Base-by-base conservation (phyloP, 345 rosid genomes). In the Hibiscus trionum region DNA sequence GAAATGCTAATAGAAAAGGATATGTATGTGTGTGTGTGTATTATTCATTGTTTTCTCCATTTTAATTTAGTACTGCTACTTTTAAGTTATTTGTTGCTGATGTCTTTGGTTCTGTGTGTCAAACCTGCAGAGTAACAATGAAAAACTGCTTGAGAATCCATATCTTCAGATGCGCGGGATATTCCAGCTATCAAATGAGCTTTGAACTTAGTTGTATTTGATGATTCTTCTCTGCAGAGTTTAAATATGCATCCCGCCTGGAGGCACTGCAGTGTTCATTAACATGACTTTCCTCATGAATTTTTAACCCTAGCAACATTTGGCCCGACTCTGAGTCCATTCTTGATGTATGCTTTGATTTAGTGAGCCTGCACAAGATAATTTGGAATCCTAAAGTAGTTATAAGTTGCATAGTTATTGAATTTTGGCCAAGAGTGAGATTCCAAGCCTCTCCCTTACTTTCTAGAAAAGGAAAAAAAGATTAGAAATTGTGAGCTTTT, bases 111-210 rank as follows among this genome's bases (percentile, higher is more conserved):
- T 58, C 29, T 77, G 19, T 73, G 77, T 9, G 72, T 66, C 61
- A 77, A 16, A 63, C 75, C 27, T 78, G 75, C 89, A 92, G 99
- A 95, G 96, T 86, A 95, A 95, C 83, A 95, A 95, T 52, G 99
- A 95, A 81, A 92, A 92, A 79, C 80, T 95, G 73, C 83, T 95
- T 83, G 97, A 95, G 82, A 95, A 95, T 77, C 98, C 97, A 21
- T 95, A 92, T 78, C 91, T 95, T 82, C 99, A 95, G 88, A 92
- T 95, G 90, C 88, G 91, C 19, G 98, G 99, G 84, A 86, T 95
- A 78, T 93, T 92, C 82, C 96, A 95, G 81, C 78, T 95, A 76
- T 89, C 95, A 60, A 90, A 82, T 73, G 92, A 85, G 76, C 85
- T 84, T 70, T 86, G 80, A 81, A 65, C 76, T 67, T 55, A 70